A percentile compares a stretch with the other conserved stretches of the same genome.
These are phyloP conservation scores for Penicillium simplicissimum DNA, from an alignment of 495 filamentous ascomycete species.

Conservation along the genomic window DNA sequence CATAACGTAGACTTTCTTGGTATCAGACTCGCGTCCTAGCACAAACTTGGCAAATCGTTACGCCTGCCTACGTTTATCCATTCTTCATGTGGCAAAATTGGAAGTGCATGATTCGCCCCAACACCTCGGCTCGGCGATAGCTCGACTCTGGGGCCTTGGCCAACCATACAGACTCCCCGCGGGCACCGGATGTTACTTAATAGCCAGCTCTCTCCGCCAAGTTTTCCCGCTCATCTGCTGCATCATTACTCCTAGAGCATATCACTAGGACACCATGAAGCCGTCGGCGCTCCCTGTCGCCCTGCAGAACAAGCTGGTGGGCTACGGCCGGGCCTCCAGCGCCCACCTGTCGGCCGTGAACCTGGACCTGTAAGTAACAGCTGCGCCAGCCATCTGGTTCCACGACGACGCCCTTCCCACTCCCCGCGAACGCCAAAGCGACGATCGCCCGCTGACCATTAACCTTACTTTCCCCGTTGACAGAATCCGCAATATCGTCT, in stretches of 20 bases:
- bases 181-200: conserved; percentile 19
- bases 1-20: too few species aligned
- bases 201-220: conserved; percentile 14
- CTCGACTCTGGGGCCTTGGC: not conserved
- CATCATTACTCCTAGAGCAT: conserved; percentile 19
- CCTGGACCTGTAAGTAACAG: conserved; percentile 73
- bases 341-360: conserved; percentile 66
- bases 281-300: conserved; percentile 40
- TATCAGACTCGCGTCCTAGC: too few species aligned
- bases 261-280: conserved; percentile 32
- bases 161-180: conserved; percentile 2
- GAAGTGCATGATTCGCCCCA: not conserved
- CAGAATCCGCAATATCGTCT: conserved; percentile 84
- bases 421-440: not conserved
- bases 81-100: conserved; percentile 19
- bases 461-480: not conserved
- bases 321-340: conserved; percentile 50
- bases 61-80: not conserved
- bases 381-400: conserved; percentile 5
- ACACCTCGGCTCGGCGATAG: conserved; percentile 20
- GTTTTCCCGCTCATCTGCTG: conserved; percentile 11
- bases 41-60: too few species aligned
- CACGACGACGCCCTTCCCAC: conserved; percentile 11
- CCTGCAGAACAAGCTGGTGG: conserved; percentile 46
- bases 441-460: conserved; percentile 20